Base-by-base conservation (phyloP, 257 asterid species). In the Misopates orontium region DNA sequence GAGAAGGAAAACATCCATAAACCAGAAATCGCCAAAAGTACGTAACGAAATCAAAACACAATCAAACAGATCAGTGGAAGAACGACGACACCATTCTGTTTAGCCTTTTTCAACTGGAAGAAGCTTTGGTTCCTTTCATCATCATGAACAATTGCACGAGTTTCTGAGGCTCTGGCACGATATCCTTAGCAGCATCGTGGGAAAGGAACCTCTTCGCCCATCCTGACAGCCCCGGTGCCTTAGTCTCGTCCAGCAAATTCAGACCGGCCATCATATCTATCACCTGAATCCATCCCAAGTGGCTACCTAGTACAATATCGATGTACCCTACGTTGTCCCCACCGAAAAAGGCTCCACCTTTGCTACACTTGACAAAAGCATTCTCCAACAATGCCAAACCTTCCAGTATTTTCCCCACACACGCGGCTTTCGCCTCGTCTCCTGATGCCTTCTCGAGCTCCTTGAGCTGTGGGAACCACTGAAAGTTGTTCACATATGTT, bases 221-320 rank as follows among this genome's bases (percentile, higher is more conserved):
- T 64, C 62, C 64, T 31, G 44, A 76, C 69, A 88, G 40, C 24
- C 78, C 69, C 3, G 96, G 96, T 1, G 74, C 62, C 70, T 56
- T 82, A 10, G 40, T 62, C 60, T 68, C 85, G 56, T 84, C 89
- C 9, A 83, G 50, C 39, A 85, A 24, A 1, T 71, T 80, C 21
- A 70, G 10, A 11, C 72, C 74, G 51, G 7, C 50, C 20, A 66
- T 31, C 8, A 60, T 45, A 60, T 80, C 93, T 1, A 41, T 63
- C 18, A 80, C 78, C 40, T 67, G 72, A 0, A 84, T n/a, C 91
- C 91, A 85, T 10, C 76, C 87, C 61, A 83, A 23, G 65, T 45
- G 80, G 63, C 83, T 50, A 1, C 94, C 96, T 16, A 85, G 70
- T 6, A 83, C 89, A 52, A 84, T 68, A 75, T 85, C 96, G 31